Evolutionary conservation across 768 basidiomycete genomes (phyloP).

Genomic region (Leucosporidium creatinivorum): DNA sequence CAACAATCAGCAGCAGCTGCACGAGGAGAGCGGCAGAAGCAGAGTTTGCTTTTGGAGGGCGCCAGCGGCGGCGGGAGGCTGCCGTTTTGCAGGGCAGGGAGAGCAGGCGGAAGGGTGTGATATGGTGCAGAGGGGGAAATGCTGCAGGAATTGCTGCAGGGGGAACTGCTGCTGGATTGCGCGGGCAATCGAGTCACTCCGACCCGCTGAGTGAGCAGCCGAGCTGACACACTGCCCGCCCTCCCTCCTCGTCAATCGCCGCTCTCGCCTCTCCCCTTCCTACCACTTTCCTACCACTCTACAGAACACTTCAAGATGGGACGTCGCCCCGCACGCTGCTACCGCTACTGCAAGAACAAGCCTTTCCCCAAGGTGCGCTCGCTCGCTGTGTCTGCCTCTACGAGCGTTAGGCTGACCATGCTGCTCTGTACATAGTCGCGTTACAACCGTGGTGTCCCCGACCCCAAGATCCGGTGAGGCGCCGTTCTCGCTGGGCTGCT

Average conservation of each 20-base stretch:
- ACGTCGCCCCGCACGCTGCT: constrained; percentile 42
- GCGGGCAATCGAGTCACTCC: neutral
- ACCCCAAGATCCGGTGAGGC: constrained; percentile 77
- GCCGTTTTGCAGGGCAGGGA: too few species aligned
- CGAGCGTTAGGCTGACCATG: too few species aligned
- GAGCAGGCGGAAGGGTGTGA: too few species aligned
- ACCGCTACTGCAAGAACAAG: constrained; percentile 92
- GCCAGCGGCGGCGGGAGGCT: too few species aligned
- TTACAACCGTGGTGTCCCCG: constrained; percentile 96
- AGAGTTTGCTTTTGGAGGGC: too few species aligned
- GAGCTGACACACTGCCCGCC: neutral
- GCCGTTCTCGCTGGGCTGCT: neutral
- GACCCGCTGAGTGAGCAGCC: neutral
- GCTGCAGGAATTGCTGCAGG: too few species aligned
- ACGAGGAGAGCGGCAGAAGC: too few species aligned
- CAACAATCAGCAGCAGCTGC: too few species aligned
- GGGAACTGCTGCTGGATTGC: too few species aligned
- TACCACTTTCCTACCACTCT: neutral
- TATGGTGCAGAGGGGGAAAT: too few species aligned
- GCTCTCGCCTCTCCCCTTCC: neutral
- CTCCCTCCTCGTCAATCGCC: neutral
- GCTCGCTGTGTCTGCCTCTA: too few species aligned
- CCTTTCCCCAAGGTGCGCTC: constrained; percentile 71
- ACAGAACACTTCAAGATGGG: constrained; percentile 14
- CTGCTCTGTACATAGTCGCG: constrained; percentile 39